Evolutionary conservation across 202 grass and related monocot genomes (phyloP).

Genomic region (Musa balbisiana): DNA sequence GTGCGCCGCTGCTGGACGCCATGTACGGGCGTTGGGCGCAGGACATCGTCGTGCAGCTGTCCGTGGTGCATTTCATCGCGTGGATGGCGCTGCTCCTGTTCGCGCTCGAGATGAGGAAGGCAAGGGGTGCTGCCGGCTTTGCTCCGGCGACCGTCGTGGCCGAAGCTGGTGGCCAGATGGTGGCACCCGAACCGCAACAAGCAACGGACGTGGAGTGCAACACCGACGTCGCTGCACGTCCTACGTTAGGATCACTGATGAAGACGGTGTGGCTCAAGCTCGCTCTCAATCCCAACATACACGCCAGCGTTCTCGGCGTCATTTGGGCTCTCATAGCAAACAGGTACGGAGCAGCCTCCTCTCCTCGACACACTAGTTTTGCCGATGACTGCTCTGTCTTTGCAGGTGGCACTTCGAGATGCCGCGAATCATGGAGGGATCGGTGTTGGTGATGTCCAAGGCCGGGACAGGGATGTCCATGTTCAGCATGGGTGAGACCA

Average conservation of each 20-base stretch:
- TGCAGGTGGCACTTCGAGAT: conserved; percentile 65
- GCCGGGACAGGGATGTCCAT: conserved; percentile 91
- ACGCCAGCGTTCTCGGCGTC: conserved; percentile 75
- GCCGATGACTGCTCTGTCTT: not conserved
- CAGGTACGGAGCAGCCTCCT: conserved; percentile 27
- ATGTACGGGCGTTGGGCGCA: conserved; percentile 97
- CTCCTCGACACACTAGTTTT: not conserved
- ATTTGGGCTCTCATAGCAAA: conserved; percentile 67
- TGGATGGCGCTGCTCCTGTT: conserved; percentile 74
- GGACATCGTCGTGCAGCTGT: conserved; percentile 84
- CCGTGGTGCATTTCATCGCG: conserved; percentile 72
- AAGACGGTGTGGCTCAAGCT: conserved; percentile 79
- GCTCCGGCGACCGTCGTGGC: not conserved
- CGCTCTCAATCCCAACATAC: conserved; percentile 64
- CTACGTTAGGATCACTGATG: conserved; percentile 50
- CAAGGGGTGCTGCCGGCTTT: not conserved
- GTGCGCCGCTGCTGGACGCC: conserved; percentile 58
- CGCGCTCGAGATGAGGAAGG: conserved; percentile 75
- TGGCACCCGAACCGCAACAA: conserved; percentile 2
- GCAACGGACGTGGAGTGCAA: conserved; percentile 21
- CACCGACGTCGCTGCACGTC: conserved; percentile 12
- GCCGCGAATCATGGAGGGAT: conserved; percentile 61
- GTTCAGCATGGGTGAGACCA: conserved; percentile 76
- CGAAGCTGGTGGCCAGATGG: not conserved
- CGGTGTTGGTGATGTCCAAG: conserved; percentile 85